A percentile compares a stretch with the other conserved stretches of the same genome.
These are phyloP conservation scores for Nothomitra cinnamomea DNA, from an alignment of 2,329 filamentous ascomycete species.

Conservation along the genomic window DNA sequence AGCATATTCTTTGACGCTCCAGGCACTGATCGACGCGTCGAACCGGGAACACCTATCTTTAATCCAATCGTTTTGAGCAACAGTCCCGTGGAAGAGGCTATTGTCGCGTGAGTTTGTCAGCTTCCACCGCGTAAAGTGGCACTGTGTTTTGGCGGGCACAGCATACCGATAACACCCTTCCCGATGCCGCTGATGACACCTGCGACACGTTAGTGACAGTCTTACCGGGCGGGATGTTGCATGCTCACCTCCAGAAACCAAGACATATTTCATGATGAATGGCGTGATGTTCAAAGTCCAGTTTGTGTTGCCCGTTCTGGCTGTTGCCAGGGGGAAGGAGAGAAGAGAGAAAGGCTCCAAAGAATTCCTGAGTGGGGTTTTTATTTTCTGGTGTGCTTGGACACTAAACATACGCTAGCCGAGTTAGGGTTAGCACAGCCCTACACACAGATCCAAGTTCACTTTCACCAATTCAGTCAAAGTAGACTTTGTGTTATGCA, in stretches of 20 bases:
- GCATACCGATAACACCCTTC: slow-evolving; percentile 49
- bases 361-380: slow-evolving; percentile 6
- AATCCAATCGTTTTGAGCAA: slow-evolving; percentile 67
- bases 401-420: not conserved
- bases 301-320: slow-evolving; percentile 11
- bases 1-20: slow-evolving; percentile 9
- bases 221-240: not conserved
- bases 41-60: slow-evolving; percentile 40
- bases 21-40: slow-evolving; percentile 2
- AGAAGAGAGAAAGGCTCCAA: slow-evolving; percentile 9
- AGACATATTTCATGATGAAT: slow-evolving; percentile 59
- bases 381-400: not conserved
- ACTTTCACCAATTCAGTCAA: not conserved
- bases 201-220: slow-evolving; percentile 10
- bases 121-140: slow-evolving; percentile 1
- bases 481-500: not conserved
- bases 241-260: slow-evolving; percentile 56
- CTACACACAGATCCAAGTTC: not conserved
- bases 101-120: slow-evolving; percentile 16
- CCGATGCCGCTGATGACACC: slow-evolving; percentile 34
- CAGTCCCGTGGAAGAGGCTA: slow-evolving; percentile 53
- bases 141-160: slow-evolving; percentile 9
- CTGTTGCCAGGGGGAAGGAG: slow-evolving; percentile 11
- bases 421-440: not conserved
- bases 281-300: slow-evolving; percentile 5